Evolutionary conservation across 176 grass and related monocot species (phyloP).

Genomic region (Poa pratensis): DNA sequence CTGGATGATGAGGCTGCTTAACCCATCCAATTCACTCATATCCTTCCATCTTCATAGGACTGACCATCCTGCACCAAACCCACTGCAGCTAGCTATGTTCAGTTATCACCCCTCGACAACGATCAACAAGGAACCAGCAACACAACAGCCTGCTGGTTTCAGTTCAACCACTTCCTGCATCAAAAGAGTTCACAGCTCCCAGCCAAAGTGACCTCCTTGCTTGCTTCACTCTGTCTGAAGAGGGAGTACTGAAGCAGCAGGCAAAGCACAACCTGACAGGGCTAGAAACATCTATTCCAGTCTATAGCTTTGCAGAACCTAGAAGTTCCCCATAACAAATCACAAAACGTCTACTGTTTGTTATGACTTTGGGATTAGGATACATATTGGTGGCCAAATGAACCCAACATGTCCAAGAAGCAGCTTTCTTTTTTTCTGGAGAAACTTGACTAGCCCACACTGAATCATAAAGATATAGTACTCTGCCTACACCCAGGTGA

Average conservation of each 20-base stretch:
- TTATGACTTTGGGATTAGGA: neutral
- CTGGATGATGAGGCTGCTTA: too few species aligned
- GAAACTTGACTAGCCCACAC: neutral
- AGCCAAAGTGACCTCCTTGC: too few species aligned
- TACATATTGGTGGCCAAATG: neutral
- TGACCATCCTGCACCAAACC: too few species aligned
- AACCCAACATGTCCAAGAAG: neutral
- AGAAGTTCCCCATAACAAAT: neutral
- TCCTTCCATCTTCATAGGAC: too few species aligned
- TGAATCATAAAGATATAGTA: neutral
- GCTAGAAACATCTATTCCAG: too few species aligned
- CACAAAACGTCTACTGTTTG: neutral
- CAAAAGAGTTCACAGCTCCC: neutral
- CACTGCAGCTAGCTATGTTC: too few species aligned
- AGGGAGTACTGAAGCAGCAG: neutral
- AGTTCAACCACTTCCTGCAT: neutral
- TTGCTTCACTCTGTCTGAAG: too few species aligned
- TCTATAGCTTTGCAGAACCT: neutral
- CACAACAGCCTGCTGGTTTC: neutral
- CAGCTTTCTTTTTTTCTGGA: neutral
- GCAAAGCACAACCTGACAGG: neutral
- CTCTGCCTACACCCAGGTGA: neutral
- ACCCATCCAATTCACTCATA: too few species aligned
- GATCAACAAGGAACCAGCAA: too few species aligned
- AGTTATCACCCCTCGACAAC: too few species aligned